phyloP scores from a whole-genome alignment of 2,329 filamentous ascomycete genomes.

The Fusarium sp. region DNA sequence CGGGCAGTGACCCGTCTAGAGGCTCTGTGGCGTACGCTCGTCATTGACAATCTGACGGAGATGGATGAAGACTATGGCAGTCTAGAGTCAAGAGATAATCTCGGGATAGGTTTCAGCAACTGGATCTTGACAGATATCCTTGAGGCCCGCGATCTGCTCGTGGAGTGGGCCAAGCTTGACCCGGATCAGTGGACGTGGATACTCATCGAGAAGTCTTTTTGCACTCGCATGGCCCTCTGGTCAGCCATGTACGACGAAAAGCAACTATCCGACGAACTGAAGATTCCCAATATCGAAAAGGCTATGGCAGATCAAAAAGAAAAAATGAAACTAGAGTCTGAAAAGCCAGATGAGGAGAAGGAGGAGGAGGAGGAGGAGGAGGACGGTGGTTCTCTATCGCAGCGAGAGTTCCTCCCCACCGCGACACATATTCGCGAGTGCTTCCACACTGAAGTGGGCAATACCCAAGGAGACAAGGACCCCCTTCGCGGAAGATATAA shows the following conservation, averaged over 20 bases:
- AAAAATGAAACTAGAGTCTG: not conserved
- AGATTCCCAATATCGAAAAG: not conserved
- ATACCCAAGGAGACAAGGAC: not conserved
- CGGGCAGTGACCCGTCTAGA: not conserved
- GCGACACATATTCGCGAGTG: not conserved
- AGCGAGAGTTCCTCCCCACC: not conserved
- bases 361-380: not conserved
- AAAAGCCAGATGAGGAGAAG: not conserved
- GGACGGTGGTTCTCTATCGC: not conserved
- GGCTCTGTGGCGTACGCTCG: conserved; percentile 3
- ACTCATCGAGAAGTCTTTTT: not conserved
- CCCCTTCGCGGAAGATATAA: conserved; percentile 2
- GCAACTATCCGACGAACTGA: not conserved
- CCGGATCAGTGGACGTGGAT: not conserved
- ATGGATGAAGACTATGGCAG: not conserved
- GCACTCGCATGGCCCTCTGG: not conserved
- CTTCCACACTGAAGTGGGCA: not conserved
- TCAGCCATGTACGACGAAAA: not conserved
- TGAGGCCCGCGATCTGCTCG: not conserved
- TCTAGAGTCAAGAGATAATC: not conserved
- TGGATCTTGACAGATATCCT: conserved; percentile 5
- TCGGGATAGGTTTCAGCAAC: conserved; percentile 1
- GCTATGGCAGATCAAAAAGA: not conserved
- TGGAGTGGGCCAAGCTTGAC: not conserved
- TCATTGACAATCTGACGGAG: conserved; percentile 1